Evolutionary conservation across 2,329 filamentous ascomycete genomes (phyloP).

Genomic region (Ophiocordyceps polyrhachis-furcata): DNA sequence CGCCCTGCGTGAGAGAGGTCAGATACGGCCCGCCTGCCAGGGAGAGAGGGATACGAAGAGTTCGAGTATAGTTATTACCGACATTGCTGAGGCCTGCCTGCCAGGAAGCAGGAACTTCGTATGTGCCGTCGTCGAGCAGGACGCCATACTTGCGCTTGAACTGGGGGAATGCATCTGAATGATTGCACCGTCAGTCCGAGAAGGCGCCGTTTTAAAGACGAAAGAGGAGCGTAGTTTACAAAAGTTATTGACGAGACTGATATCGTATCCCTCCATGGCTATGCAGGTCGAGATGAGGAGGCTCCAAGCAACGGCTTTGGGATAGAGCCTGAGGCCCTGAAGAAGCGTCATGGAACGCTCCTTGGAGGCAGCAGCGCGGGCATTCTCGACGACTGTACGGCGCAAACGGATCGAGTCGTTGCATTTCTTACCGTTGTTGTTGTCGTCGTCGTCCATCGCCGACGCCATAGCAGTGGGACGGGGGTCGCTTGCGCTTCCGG

Average conservation of each 20-base stretch:
- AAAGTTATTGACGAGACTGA: constrained; percentile 67
- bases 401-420: constrained; percentile 10
- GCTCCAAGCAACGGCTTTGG: constrained; percentile 72
- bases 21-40: background rate
- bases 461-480: constrained; percentile 1
- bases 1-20: constrained; percentile 4
- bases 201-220: constrained; percentile 2
- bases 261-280: constrained; percentile 79
- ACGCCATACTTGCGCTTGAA: constrained; percentile 41
- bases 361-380: constrained; percentile 32
- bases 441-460: constrained; percentile 1
- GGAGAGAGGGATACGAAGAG: background rate
- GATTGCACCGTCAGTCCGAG: background rate
- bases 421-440: constrained; percentile 3
- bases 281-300: constrained; percentile 80
- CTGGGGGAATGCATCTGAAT: constrained; percentile 30
- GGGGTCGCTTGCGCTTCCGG: background rate
- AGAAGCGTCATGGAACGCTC: constrained; percentile 52
- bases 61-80: constrained; percentile 6
- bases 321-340: constrained; percentile 67
- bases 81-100: constrained; percentile 40
- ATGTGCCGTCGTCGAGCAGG: constrained; percentile 23
- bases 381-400: constrained; percentile 14
- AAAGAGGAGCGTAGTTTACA: constrained; percentile 22
- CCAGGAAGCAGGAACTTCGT: constrained; percentile 41